A percentile compares a stretch with the other conserved stretches of the same genome.
phyloP scores from a whole-genome alignment of 2,329 filamentous ascomycete species.

The Clarireedia sp. region DNA sequence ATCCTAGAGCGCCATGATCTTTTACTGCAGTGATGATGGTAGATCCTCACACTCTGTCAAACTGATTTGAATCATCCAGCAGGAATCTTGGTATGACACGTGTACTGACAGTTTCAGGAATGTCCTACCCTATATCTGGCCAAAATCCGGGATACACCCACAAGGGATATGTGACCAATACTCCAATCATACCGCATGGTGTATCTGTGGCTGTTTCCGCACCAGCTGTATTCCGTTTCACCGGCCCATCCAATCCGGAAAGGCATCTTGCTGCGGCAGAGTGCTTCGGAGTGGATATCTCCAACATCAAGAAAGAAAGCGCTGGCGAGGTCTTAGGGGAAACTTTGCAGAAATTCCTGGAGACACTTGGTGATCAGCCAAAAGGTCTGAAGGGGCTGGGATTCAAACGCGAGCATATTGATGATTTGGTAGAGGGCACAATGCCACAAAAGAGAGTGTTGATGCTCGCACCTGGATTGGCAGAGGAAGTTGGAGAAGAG shows the following conservation, averaged over 20 bases:
- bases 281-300: slow-evolving; percentile 82
- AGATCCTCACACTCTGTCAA: background rate
- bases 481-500: slow-evolving; percentile 60
- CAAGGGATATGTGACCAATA: slow-evolving; percentile 68
- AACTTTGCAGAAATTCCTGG: slow-evolving; percentile 72
- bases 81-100: background rate
- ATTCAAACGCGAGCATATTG: slow-evolving; percentile 67
- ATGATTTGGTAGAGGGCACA: slow-evolving; percentile 84
- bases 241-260: slow-evolving; percentile 82
- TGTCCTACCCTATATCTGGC: slow-evolving; percentile 95
- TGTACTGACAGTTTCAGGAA: slow-evolving; percentile 43
- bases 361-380: slow-evolving; percentile 82
- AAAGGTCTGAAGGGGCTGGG: slow-evolving; percentile 76
- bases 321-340: slow-evolving; percentile 84
- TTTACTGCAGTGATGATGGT: background rate
- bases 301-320: slow-evolving; percentile 77
- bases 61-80: background rate
- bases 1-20: background rate
- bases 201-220: slow-evolving; percentile 92
- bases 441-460: slow-evolving; percentile 86
- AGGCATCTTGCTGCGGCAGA: slow-evolving; percentile 85
- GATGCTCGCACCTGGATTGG: slow-evolving; percentile 80
- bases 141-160: slow-evolving; percentile 92
- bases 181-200: slow-evolving; percentile 86
- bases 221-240: slow-evolving; percentile 91